A percentile compares a stretch with the other conserved stretches of the same genome.
These are phyloP conservation scores for Monosporascus sp. DNA, from an alignment of 2,329 filamentous ascomycete species.

Conservation along the genomic window DNA sequence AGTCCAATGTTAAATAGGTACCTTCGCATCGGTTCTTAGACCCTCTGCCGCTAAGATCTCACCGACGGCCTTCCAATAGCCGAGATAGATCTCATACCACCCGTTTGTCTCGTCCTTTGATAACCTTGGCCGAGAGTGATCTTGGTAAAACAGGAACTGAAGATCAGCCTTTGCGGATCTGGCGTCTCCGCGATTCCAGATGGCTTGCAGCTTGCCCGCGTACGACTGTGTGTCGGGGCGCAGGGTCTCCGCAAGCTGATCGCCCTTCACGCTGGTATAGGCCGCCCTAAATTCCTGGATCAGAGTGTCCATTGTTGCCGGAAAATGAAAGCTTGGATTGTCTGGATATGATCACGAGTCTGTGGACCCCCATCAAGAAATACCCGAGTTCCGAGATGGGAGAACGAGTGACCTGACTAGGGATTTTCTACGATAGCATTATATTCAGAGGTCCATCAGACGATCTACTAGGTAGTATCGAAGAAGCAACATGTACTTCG, in stretches of 20 bases:
- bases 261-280: constrained; percentile 61
- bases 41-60: constrained; percentile 66
- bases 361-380: no score
- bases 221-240: constrained; percentile 64
- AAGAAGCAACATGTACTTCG: no score
- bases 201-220: constrained; percentile 60
- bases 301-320: constrained; percentile 61
- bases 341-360: no score
- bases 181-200: constrained; percentile 67
- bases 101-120: constrained; percentile 64
- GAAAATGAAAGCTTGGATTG: no score
- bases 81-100: constrained; percentile 83
- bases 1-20: constrained; percentile 10
- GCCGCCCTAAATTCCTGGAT: constrained; percentile 71
- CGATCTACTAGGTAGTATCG: no score
- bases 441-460: no score
- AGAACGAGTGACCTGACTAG: no score
- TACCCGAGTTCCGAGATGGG: no score
- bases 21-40: constrained; percentile 29
- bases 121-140: constrained; percentile 48
- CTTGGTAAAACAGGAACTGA: constrained; percentile 64
- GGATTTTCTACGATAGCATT: no score
- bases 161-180: constrained; percentile 65
- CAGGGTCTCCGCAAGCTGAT: constrained; percentile 68
- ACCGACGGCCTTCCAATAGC: constrained; percentile 78